Conservation (phyloP, 2,329 filamentous ascomycete genomes). For the Dactylellina sp. region DNA sequence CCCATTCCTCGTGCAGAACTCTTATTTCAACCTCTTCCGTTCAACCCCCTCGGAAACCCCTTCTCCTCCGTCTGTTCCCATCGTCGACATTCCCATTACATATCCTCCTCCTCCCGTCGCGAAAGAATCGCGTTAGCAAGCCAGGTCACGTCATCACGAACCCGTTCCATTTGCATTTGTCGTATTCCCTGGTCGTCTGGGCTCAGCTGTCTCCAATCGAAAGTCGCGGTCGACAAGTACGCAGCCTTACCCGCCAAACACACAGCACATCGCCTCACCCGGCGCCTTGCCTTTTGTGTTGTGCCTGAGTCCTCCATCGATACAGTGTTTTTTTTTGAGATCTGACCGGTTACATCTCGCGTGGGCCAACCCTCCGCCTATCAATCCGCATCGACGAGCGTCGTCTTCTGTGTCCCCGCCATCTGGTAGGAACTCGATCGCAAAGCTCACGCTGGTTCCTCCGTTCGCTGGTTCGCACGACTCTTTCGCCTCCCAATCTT, state of each 20-base stretch:
- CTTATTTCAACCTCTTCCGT: slow-evolving; percentile 47
- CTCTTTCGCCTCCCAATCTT: slow-evolving; percentile 1
- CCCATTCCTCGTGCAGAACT: slow-evolving; percentile 44
- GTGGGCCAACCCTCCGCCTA: slow-evolving; percentile 8
- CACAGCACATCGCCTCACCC: slow-evolving; percentile 40
- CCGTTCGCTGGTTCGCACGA: slow-evolving; percentile 10
- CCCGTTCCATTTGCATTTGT: slow-evolving; percentile 23
- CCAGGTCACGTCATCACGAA: slow-evolving; percentile 55
- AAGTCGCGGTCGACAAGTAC: slow-evolving; percentile 46
- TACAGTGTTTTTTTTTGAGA: slow-evolving; percentile 32
- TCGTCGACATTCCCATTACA: slow-evolving; percentile 14
- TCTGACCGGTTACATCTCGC: slow-evolving; percentile 20
- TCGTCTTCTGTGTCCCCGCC: slow-evolving; percentile 3
- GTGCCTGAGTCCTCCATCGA: slow-evolving; percentile 35
- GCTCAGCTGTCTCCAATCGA: slow-evolving; percentile 53
- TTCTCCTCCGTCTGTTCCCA: slow-evolving; percentile 23
- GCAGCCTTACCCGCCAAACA: slow-evolving; percentile 57
- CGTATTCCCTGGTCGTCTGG: slow-evolving; percentile 43
- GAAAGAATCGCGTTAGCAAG: slow-evolving; percentile 44
- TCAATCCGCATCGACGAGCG: slow-evolving; percentile 16
- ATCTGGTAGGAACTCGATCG: slow-evolving; percentile 5
- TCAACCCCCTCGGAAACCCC: slow-evolving; percentile 21
- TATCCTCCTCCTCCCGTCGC: slow-evolving; percentile 30
- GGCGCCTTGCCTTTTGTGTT: slow-evolving; percentile 44
- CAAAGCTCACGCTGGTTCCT: background rate